Evolutionary conservation across 306 rosid species (phyloP), one percentile per base, ranked within the genome.

Genomic region (Acacia melanoxylon): DNA sequence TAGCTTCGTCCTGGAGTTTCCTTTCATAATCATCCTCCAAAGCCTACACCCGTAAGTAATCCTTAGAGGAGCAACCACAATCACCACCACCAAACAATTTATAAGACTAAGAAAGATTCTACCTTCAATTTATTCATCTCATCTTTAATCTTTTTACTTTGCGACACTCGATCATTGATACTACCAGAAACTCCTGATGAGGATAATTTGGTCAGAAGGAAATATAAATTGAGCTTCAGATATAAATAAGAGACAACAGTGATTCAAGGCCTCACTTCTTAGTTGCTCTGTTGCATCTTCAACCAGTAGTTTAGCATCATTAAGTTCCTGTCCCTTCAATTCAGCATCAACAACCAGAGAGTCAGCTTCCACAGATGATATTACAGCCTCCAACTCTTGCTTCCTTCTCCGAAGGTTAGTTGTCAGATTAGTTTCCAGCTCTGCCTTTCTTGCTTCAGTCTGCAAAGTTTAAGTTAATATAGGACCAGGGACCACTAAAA

Each of bases 361-460:
- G 69, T 91, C 94, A 72, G 89, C 87, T 69, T 92, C 94, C 59
- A 85, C 97, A 16, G 94, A 79, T 69, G 91, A 92, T 84, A 92
- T 86, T 42, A 89, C 87, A 61, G 91, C 92, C 83, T 95, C 99
- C 86, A 95, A 81, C 86, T 95, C 99, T 89, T 93, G 98, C 87
- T 83, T 95, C 84, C 98, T 90, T 85, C 97, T 92, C 90, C 91
- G 89, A 63, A 95, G 99, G 87, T 95, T 95, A 68, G 98, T 93
- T n/a, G 97, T 91, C 77, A 95, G 87, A 89, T 95, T 95, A 70
- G 98, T 92, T 83, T 95, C 99, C 63, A 95, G 93, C 93, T 93
- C 98, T 13, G 99, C 94, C 85, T 92, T 95, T 81, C 96, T 90
- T 42, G 97, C 83, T 88, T 93, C 99, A 75, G 90, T 92, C 99